phyloP scores from a whole-genome alignment of 306 rosid species.

The Cucurbita pepo region DNA sequence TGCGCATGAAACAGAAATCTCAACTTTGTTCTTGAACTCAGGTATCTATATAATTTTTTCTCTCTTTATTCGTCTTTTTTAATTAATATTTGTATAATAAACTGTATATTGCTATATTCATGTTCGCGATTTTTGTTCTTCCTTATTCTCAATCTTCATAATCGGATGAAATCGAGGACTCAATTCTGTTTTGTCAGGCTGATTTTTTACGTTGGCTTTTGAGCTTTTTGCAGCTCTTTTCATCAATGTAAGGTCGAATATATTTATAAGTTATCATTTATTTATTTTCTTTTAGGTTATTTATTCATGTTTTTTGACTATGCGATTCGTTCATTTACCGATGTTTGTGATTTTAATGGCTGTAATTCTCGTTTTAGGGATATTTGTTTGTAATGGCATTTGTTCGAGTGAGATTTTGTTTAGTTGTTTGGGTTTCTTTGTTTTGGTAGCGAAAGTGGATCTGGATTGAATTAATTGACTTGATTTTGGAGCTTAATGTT shows the following conservation, averaged over 20 bases:
- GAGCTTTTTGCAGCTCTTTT: not conserved
- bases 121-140: not conserved
- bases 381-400: not conserved
- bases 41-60: not conserved
- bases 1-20: not conserved
- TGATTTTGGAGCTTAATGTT: not conserved
- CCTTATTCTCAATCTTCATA: not conserved
- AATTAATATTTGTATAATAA: not conserved
- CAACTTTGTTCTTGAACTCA: not conserved
- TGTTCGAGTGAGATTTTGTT: not conserved
- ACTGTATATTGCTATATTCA: not conserved
- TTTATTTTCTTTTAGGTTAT: not conserved
- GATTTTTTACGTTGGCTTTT: not conserved
- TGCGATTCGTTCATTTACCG: not conserved
- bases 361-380: not conserved
- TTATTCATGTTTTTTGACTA: not conserved
- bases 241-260: not conserved
- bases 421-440: not conserved
- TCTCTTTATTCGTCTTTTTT: not conserved
- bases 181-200: not conserved
- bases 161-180: constrained; percentile 1
- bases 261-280: not conserved
- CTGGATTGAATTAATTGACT: not conserved
- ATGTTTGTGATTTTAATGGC: not conserved
- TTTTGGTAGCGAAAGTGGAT: not conserved